Evolutionary conservation across 176 grass and related monocot species (phyloP), one percentile per base, ranked within the genome.

Genomic region (Carex littledalei): DNA sequence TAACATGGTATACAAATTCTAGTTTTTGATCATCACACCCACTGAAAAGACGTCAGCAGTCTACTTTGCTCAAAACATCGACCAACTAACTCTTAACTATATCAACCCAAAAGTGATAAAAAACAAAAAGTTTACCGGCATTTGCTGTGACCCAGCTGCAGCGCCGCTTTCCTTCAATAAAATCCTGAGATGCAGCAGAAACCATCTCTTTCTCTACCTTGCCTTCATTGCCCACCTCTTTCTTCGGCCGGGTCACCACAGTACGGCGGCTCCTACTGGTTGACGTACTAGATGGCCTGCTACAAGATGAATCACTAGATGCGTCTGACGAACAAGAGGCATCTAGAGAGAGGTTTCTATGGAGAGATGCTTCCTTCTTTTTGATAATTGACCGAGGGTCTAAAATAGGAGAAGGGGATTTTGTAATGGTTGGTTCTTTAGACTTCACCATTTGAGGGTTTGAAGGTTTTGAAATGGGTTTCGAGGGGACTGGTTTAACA

Each of bases 141-240:
- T 92, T 92, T 68, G 88, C 79, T 35, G 97, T 96, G 43, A 99
- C 88, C 97, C 97, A 99, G 1, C 91, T 72, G 74, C 97, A 99
- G 81, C 91, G 93, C 49, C 85, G 56, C 84, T 88, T 91, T 68
- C 67, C 86, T 83, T 67, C 81, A 53, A 55, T 6, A 5, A 35
- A 68, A 8, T 68, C 85, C 82, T 88, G 3, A 39, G 64, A 24
- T 5, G 84, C 5, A 57, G 73, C 12, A 4, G 82, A 10, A 21
- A 84, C 21, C 3, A 82, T 32, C 5, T 86, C 80, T 43, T 79
- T 89, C 55, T 52, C 73, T 20, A 58, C 64, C 43, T 90, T 22
- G 31, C 15, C 31, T 18, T 45, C 69, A 29, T 76, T 78, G 78
- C 57, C 55, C 17, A 67, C 79, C 7, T 59, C 54, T 73, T 79